Evolutionary conservation across 208 protist species (phyloP).

Genomic region (Leishmania tarentolae): DNA sequence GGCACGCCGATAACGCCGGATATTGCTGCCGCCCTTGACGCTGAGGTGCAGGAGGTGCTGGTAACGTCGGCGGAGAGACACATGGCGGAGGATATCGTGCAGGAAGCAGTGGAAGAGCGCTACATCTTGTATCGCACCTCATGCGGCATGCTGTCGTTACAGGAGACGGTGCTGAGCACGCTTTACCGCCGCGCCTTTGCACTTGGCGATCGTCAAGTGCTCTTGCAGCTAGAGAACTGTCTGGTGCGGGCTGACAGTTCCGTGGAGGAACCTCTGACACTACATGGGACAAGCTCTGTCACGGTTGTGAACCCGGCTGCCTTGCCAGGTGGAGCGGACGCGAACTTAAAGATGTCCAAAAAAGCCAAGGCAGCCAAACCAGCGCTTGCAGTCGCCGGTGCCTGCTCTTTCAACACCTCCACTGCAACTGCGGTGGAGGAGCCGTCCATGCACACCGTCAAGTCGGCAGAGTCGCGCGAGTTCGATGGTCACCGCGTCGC

Average conservation of each 20-base stretch:
- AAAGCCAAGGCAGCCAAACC: constrained; percentile 12
- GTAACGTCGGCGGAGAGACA: constrained; percentile 23
- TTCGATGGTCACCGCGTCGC: constrained; percentile 31
- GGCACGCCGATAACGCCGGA: constrained; percentile 13
- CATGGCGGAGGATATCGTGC: constrained; percentile 41
- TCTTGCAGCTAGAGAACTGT: constrained; percentile 82
- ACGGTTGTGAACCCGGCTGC: constrained; percentile 21
- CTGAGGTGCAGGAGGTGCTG: constrained; percentile 19
- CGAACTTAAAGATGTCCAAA: constrained; percentile 6
- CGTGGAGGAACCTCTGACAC: constrained; percentile 29
- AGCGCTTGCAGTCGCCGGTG: neutral
- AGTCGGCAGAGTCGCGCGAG: constrained; percentile 31
- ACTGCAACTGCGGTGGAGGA: neutral
- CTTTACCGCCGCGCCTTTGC: constrained; percentile 73
- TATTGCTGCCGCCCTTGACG: constrained; percentile 13
- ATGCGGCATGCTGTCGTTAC: constrained; percentile 55
- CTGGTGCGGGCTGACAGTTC: constrained; percentile 52
- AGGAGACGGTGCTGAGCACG: constrained; percentile 78
- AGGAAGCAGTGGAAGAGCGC: constrained; percentile 77
- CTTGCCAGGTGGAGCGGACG: neutral
- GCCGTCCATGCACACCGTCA: constrained; percentile 7
- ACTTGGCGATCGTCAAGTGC: constrained; percentile 50
- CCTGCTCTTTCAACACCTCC: neutral
- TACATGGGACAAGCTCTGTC: constrained; percentile 22
- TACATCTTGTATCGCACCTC: constrained; percentile 71